Evolutionary conservation across 192 early-diverging fungal species (phyloP).

Genomic region (Gaertneriomyces sp.): DNA sequence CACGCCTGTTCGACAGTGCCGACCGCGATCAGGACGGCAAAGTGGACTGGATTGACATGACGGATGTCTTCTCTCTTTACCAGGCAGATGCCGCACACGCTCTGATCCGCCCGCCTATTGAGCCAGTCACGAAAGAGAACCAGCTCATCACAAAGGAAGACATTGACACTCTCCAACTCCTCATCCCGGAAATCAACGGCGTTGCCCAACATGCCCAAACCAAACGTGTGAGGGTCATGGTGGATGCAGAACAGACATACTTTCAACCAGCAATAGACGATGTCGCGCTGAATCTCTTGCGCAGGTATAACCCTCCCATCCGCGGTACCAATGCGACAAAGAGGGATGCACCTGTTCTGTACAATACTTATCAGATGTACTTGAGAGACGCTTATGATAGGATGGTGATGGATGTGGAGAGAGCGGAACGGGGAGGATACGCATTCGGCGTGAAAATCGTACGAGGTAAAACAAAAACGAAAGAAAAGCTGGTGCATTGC

Average conservation of each 20-base stretch:
- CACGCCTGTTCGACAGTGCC: conserved; percentile 38
- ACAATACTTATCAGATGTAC: conserved; percentile 98
- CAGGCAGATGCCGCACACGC: conserved; percentile 46
- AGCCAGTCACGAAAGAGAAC: conserved; percentile 13
- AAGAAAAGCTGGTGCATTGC: too few species aligned
- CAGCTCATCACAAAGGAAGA: conserved; percentile 47
- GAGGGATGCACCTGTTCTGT: conserved; percentile 60
- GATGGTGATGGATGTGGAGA: conserved; percentile 63
- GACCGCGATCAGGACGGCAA: conserved; percentile 51
- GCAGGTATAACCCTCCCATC: conserved; percentile 60
- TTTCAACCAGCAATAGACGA: conserved; percentile 92
- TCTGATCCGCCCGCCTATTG: conserved; percentile 38
- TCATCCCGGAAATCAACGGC: conserved; percentile 64
- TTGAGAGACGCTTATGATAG: conserved; percentile 61
- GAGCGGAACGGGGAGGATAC: conserved; percentile 68
- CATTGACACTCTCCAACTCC: conserved; percentile 63
- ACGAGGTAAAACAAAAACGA: conserved; percentile 40
- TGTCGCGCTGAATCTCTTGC: conserved; percentile 66
- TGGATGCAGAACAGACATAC: conserved; percentile 93
- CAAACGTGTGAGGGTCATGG: conserved; percentile 68
- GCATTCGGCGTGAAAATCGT: conserved; percentile 84
- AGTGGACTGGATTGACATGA: conserved; percentile 67
- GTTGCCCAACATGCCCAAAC: conserved; percentile 62
- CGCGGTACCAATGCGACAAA: conserved; percentile 4
- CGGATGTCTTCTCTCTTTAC: conserved; percentile 62